phyloP scores from a whole-genome alignment of 805 yeast species.

The Starmerella bacillaris region DNA sequence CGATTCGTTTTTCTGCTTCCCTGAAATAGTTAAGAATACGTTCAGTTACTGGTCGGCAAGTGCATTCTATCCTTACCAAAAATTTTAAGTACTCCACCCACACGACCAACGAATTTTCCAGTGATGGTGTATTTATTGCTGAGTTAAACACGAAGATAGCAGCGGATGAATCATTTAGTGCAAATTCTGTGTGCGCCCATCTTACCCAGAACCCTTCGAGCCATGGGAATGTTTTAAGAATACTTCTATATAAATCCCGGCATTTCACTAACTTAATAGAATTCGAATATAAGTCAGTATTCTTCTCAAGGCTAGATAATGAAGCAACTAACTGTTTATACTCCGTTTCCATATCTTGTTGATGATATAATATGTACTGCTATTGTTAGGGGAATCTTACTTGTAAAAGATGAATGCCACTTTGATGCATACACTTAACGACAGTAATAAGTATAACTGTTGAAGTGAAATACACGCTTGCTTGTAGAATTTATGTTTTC shows the following conservation, averaged over 20 bases:
- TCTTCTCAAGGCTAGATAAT: too few relatives aligned
- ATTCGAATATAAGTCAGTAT: too few relatives aligned
- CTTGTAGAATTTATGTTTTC: too few relatives aligned
- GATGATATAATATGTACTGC: too few relatives aligned
- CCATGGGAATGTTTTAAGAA: constrained; percentile 23
- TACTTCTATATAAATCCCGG: constrained; percentile 1
- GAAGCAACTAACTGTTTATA: too few relatives aligned
- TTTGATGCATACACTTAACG: too few relatives aligned
- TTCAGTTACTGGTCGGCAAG: constrained; percentile 5
- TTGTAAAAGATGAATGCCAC: too few relatives aligned
- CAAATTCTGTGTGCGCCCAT: constrained; percentile 25
- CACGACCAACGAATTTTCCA: constrained; percentile 22
- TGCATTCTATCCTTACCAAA: constrained; percentile 12
- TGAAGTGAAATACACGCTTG: too few relatives aligned
- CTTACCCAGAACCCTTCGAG: constrained; percentile 28
- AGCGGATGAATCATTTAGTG: constrained; percentile 19
- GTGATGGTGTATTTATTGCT: constrained; percentile 19
- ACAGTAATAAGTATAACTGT: too few relatives aligned
- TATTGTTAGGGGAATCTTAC: too few relatives aligned
- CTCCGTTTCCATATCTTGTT: too few relatives aligned
- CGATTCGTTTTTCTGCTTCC: constrained; percentile 35
- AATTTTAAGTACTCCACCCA: constrained; percentile 27
- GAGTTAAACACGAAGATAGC: constrained; percentile 22
- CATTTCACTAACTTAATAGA: too few relatives aligned
- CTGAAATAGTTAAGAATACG: constrained; percentile 24